Evolutionary conservation across 2,329 filamentous ascomycete species (phyloP), one percentile per base, ranked within the genome.

Genomic region (Sclerotinia glacialis): DNA sequence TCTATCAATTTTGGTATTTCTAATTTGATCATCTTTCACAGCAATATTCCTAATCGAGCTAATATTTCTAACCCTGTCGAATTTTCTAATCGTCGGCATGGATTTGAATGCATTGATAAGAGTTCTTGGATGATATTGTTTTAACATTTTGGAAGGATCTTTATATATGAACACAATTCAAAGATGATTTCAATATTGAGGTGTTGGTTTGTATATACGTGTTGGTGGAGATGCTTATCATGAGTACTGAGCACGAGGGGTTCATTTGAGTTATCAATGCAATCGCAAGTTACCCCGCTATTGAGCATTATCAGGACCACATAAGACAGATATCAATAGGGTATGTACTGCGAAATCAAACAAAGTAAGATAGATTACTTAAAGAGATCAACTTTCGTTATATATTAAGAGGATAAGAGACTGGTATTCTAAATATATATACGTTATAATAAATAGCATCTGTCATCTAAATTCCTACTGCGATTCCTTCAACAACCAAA

Each of bases 1-100:
- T 71, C 84, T 80, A 69, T 89, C 82, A 49, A 89, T 83, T 67
- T 83, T 84, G 63, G 90, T 75, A 37, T 78, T 80, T 49, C 77
- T 78, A 46, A 88, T 77, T 47, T 85, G 78, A 23, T 80, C 76
- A 56, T 85, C 81, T 26, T 80, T 80, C 75, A 88, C 68, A 14
- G 71, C 71, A 7, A 64, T 70, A 2, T 69, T 75, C 23, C 42
- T 69, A 58, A 46, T n/a, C 40, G 37, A 44, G 12, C 26, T 46
- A 21, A 46, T 4, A 3, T 31, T 58, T n/a, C 23, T 26, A 14
- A 31, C 14, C 18, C 9, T 12, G 21, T 7, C 6, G 9, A 21
- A 18, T 16, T 8, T 31, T 11, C 26, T 18, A 7, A 16, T 26
- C 47, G n/a, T 40, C 42, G 58, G 42, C 16, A 69, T 71, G 23